These are phyloP conservation scores for Primulina tabacum DNA, from an alignment of 257 asterid genomes.

Conservation along the genomic window DNA sequence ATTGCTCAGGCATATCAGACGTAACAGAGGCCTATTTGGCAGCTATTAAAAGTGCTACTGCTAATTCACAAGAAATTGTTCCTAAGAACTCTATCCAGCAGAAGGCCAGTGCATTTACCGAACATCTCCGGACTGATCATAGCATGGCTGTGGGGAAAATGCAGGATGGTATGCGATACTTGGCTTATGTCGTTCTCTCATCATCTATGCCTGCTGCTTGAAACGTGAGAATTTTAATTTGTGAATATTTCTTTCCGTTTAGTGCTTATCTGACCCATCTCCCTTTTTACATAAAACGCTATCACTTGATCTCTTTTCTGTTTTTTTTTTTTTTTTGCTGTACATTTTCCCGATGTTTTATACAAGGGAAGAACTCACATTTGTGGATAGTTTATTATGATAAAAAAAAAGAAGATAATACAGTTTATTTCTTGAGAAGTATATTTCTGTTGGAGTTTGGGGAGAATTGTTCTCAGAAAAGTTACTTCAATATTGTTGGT, in stretches of 20 bases:
- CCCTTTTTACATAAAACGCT: neutral
- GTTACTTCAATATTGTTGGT: neutral
- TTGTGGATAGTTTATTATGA: neutral
- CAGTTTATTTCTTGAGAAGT: neutral
- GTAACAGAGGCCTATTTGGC: slow-evolving; percentile 76
- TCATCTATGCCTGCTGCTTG: slow-evolving; percentile 74
- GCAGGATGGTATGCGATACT: slow-evolving; percentile 78
- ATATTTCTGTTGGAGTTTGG: neutral
- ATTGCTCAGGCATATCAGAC: slow-evolving; percentile 71
- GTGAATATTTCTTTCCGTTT: neutral
- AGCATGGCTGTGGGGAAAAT: slow-evolving; percentile 65
- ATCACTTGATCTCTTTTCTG: neutral
- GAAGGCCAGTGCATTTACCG: slow-evolving; percentile 52
- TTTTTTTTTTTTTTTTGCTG: too few species aligned
- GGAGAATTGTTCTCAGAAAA: neutral
- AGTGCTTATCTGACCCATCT: neutral
- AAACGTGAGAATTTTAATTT: neutral
- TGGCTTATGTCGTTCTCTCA: slow-evolving; percentile 64
- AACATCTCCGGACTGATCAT: slow-evolving; percentile 63
- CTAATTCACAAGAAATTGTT: slow-evolving; percentile 43
- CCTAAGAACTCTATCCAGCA: slow-evolving; percentile 60
- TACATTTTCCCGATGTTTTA: neutral
- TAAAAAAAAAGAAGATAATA: too few species aligned
- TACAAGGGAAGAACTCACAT: neutral
- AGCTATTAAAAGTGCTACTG: slow-evolving; percentile 47